Base-by-base conservation (phyloP, 768 basidiomycete genomes). In the Panus rudis region DNA sequence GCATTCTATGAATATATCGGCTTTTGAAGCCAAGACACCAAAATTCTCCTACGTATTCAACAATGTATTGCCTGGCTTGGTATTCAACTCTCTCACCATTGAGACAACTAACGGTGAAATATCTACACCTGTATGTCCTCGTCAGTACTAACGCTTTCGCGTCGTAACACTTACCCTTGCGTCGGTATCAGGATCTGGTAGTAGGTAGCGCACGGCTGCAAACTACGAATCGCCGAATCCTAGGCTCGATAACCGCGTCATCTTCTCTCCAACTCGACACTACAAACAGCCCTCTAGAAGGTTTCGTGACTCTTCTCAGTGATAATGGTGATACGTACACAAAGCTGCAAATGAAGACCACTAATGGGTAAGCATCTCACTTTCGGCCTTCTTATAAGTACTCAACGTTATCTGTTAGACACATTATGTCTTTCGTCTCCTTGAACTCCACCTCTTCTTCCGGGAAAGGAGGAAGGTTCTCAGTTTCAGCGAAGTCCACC, bases 221-320 rank as follows among this genome's bases (percentile, higher is more conserved):
- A n/a, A 72, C 72, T 2, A 50, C 63, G 5, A 78, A 76, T 38
- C 67, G 66, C n/a, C 52, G 49, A 6, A 75, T 82, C 25, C 50
- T 47, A 3, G 79, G 79, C 3, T 48, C 43, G 14, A 75, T 67
- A 56, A 64, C 64, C 21, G 58, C 62, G 3, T 52, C 59, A 12
- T 57, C 63, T 1, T 57, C 58, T 3, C 59, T 81, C 21, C 37
- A 28, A 8, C 46, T 74, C 20, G 21, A 31, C 14, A 66, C 64
- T n/a, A 49, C 63, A 17, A 76, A 78, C 48, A 63, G 58, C 0
- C 53, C 37, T 4, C 70, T 81, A 47, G 38, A 54, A 3, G 62
- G 64, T 0, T 53, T 58, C 24, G 69, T 76, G 23, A 59, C 55
- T 22, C 42, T 79, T 33, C 32, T 54, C 12, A 66, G 65, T 39